Percentiles rank a stretch among this genome's conserved stretches.
Evolutionary conservation across 2,329 filamentous ascomycete genomes (phyloP).

Genomic region (Monosporascus sp.): DNA sequence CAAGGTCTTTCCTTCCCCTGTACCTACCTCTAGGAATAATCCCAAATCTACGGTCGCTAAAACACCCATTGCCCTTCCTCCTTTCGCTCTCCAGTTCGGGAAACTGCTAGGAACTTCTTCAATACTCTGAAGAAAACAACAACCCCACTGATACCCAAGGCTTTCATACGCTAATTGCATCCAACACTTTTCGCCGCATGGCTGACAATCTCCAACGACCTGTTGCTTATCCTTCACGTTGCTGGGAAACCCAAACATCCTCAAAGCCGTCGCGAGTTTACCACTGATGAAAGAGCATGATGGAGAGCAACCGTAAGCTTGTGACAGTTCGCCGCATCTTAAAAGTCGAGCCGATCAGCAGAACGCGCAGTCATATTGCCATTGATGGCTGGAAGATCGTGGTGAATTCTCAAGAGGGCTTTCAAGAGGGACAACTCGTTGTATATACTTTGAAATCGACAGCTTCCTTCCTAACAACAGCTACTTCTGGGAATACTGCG

Average conservation of each 20-base stretch:
- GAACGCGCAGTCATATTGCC: constrained; percentile 6
- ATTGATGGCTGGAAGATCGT: constrained; percentile 26
- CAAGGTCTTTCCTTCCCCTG: too few relatives aligned
- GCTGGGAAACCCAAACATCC: background rate
- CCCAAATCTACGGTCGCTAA: too few relatives aligned
- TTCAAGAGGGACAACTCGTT: constrained; percentile 18
- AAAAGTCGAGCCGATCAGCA: constrained; percentile 4
- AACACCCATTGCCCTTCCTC: too few relatives aligned
- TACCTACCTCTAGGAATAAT: too few relatives aligned
- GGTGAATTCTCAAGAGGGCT: constrained; percentile 1
- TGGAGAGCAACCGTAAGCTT: constrained; percentile 21
- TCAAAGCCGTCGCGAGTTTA: background rate
- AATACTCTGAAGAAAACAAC: too few relatives aligned
- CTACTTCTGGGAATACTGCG: constrained; percentile 16
- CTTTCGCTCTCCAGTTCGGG: too few relatives aligned
- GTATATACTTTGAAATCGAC: constrained; percentile 28
- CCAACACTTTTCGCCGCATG: too few relatives aligned
- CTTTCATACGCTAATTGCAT: too few relatives aligned
- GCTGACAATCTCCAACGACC: too few relatives aligned
- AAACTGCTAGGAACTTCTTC: too few relatives aligned
- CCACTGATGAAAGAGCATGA: background rate
- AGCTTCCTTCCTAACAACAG: constrained; percentile 21
- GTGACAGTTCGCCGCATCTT: constrained; percentile 21
- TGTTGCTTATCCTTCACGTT: background rate
- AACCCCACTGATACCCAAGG: too few relatives aligned